These are phyloP conservation scores for Apophysomyces elegans DNA, from an alignment of 371 early-diverging fungal species.

Conservation along the genomic window DNA sequence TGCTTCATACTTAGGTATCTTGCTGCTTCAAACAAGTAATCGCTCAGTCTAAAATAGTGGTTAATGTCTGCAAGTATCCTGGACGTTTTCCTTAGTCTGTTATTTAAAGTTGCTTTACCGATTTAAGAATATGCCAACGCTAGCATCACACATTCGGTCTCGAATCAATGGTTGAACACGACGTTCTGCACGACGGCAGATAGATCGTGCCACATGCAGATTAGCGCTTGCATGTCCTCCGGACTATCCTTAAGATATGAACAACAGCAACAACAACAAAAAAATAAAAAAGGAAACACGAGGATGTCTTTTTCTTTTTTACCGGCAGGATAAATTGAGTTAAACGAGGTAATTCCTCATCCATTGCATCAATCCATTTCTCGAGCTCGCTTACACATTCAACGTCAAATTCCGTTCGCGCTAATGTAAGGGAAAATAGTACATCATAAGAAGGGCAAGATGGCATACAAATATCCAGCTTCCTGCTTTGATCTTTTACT, in stretches of 20 bases:
- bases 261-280: background rate
- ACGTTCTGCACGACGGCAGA: constrained; percentile 90
- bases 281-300: background rate
- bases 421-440: constrained; percentile 27
- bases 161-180: constrained; percentile 76
- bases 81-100: no score
- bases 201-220: constrained; percentile 72
- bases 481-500: background rate
- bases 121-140: constrained; percentile 75
- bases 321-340: constrained; percentile 88
- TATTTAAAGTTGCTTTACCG: constrained; percentile 37
- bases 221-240: constrained; percentile 77
- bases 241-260: constrained; percentile 46
- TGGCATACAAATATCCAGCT: background rate
- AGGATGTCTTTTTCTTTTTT: constrained; percentile 14
- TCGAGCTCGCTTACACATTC: constrained; percentile 73
- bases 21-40: constrained; percentile 89
- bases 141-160: constrained; percentile 62
- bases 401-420: constrained; percentile 78
- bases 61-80: no score
- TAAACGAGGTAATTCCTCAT: constrained; percentile 75
- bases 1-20: constrained; percentile 76
- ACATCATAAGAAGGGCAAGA: background rate
- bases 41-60: constrained; percentile 69
- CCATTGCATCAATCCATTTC: constrained; percentile 84